A percentile compares a stretch with the other conserved stretches of the same genome.
Evolutionary conservation across 495 filamentous ascomycete genomes (phyloP).

Genomic region (Annulohypoxylon moriforme): DNA sequence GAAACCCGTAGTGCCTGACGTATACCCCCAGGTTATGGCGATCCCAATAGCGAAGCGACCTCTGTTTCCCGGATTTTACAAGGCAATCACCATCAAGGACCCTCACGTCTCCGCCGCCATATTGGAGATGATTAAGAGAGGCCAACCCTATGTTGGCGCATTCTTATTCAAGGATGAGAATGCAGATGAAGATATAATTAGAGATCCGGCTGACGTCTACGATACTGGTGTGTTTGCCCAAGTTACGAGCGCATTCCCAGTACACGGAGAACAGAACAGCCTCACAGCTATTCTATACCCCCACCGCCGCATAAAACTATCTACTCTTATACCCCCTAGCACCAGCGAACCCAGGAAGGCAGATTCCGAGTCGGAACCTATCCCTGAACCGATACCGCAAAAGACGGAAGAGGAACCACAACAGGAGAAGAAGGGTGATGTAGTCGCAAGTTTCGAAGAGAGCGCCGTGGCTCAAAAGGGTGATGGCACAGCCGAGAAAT

Average conservation of each 20-base stretch:
- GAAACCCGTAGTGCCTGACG: slow-evolving; percentile 89
- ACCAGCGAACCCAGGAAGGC: slow-evolving; percentile 54
- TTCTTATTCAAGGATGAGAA: slow-evolving; percentile 98
- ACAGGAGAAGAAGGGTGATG: slow-evolving; percentile 84
- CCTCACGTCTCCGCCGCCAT: slow-evolving; percentile 89
- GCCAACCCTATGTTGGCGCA: slow-evolving; percentile 96
- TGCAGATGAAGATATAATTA: slow-evolving; percentile 90
- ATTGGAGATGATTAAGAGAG: slow-evolving; percentile 95
- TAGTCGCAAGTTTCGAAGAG: slow-evolving; percentile 98
- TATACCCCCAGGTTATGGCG: slow-evolving; percentile 98
- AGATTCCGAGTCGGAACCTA: slow-evolving; percentile 54
- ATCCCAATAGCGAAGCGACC: slow-evolving; percentile 97
- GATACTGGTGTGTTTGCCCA: slow-evolving; percentile 97
- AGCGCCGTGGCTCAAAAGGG: slow-evolving; percentile 62
- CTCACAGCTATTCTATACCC: slow-evolving; percentile 95
- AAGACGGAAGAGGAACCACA: slow-evolving; percentile 60
- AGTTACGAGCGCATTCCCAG: slow-evolving; percentile 92
- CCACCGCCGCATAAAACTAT: slow-evolving; percentile 92
- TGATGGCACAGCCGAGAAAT: slow-evolving; percentile 64
- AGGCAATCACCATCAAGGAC: slow-evolving; percentile 95
- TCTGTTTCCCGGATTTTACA: slow-evolving; percentile 98
- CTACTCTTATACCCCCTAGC: slow-evolving; percentile 76
- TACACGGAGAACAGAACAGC: slow-evolving; percentile 78
- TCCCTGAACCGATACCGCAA: slow-evolving; percentile 66
- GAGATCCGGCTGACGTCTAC: slow-evolving; percentile 87